A percentile compares a stretch with the other conserved stretches of the same genome.
These are phyloP conservation scores for Alternaria sp. DNA, from an alignment of 2,329 filamentous ascomycete species.

Conservation along the genomic window DNA sequence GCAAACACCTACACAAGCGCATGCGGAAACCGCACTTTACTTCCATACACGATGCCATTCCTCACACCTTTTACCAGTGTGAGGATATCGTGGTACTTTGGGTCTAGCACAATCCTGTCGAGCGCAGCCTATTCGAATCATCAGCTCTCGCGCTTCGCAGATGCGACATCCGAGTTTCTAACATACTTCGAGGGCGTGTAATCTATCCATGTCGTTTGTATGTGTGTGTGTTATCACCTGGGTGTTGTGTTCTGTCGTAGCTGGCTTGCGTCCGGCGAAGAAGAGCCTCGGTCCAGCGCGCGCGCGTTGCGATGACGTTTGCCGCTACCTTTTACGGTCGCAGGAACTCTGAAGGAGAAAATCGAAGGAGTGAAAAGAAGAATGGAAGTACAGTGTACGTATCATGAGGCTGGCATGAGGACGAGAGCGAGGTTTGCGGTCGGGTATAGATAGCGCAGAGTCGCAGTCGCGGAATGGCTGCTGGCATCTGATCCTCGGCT, in stretches of 20 bases:
- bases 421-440: conserved; percentile 13
- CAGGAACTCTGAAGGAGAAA: neutral
- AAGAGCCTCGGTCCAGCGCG: conserved; percentile 35
- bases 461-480: conserved; percentile 22
- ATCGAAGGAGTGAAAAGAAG: neutral
- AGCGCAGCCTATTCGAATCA: conserved; percentile 63
- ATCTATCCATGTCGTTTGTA: conserved; percentile 35
- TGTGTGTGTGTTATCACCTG: neutral
- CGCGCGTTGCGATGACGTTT: conserved; percentile 23
- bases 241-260: neutral
- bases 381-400: neutral
- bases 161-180: neutral
- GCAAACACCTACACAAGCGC: conserved; percentile 73
- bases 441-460: conserved; percentile 20
- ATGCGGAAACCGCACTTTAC: conserved; percentile 97
- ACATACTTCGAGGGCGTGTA: conserved; percentile 42
- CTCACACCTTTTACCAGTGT: conserved; percentile 89
- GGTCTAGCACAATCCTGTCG: conserved; percentile 80
- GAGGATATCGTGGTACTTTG: conserved; percentile 82
- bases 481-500: conserved; percentile 43
- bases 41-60: conserved; percentile 96
- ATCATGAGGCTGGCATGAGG: conserved; percentile 16
- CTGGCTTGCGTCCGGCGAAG: conserved; percentile 9
- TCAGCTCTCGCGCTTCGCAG: conserved; percentile 1
- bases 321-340: conserved; percentile 8